Evolutionary conservation across 1,139 yeast species (phyloP).

Genomic region (Yamadazyma mexicana): DNA sequence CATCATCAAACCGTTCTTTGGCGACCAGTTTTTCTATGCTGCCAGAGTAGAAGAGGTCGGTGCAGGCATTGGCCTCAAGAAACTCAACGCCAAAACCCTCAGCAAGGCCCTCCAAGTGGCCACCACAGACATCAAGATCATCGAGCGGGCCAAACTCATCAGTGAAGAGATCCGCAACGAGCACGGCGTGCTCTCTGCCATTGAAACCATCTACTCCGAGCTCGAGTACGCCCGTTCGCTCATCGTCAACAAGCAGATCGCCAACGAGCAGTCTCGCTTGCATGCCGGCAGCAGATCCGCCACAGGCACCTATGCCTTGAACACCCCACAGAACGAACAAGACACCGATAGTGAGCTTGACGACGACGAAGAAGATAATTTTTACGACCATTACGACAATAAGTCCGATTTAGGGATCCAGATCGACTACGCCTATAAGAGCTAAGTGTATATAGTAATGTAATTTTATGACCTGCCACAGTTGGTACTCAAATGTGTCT

Average conservation of each 20-base stretch:
- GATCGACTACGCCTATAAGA: not conserved
- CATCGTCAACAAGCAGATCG: slow-evolving; percentile 20
- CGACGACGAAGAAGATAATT: not conserved
- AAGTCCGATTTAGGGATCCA: not conserved
- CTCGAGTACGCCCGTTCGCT: slow-evolving; percentile 71
- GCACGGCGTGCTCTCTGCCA: slow-evolving; percentile 77
- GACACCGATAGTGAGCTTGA: not conserved
- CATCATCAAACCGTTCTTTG: slow-evolving; percentile 90
- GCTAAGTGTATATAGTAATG: too few relatives aligned
- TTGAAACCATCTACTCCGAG: slow-evolving; percentile 73
- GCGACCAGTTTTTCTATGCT: slow-evolving; percentile 94
- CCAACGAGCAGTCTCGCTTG: slow-evolving; percentile 14
- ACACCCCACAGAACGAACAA: slow-evolving; percentile 9
- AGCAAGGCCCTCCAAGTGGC: slow-evolving; percentile 68
- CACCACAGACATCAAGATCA: slow-evolving; percentile 65
- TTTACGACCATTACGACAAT: not conserved
- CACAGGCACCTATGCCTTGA: slow-evolving; percentile 7
- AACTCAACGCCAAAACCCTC: slow-evolving; percentile 63
- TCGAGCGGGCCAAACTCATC: slow-evolving; percentile 60
- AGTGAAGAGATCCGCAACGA: slow-evolving; percentile 67
- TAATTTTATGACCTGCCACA: too few relatives aligned
- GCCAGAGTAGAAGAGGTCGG: slow-evolving; percentile 85
- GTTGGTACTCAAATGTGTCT: too few relatives aligned
- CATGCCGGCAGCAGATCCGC: slow-evolving; percentile 9
- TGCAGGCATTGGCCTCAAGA: slow-evolving; percentile 73